Base-by-base conservation (phyloP, 2,329 filamentous ascomycete genomes). In the Alternaria viburni region DNA sequence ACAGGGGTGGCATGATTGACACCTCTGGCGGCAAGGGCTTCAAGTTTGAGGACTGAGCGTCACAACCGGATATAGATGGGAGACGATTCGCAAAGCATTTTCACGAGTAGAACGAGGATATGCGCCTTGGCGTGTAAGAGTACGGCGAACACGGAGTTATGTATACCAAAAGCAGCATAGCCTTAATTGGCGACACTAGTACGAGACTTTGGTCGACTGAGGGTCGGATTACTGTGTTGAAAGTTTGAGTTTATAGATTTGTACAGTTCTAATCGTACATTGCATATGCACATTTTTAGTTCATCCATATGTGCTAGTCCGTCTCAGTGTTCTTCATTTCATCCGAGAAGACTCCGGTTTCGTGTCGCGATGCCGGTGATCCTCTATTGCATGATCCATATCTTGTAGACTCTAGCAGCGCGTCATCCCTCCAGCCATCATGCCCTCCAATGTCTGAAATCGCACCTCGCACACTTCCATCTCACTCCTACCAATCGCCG, bases 1-100 rank as follows among this genome's bases (percentile, higher is more conserved):
- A 97, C 86, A 89, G 91, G 51, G 96, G 96, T 47, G 96, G 96
- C 7, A 82, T 87, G 56, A 97, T 99, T 74, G 94, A 99, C 78
- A 91, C 95, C 57, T 82, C 86, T 13, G 89, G 90, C 19, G 91
- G 91, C 68, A 94, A 95, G 82, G 91, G 92, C 62, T 91, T 97
- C 83, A 97, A 97, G 83, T 99, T 99, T 81, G 93, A 97, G 3
- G 92, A 97, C 74, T 97, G 68, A 65, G 25, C 52, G 7, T 50
- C 21, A 32, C 5, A 9, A 25, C 9, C 9, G 36, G n/a, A 41
- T 41, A 41, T 13, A 25, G 36, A 26, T 4, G 21, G 9, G 21
- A 23, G n/a, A 12, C 17, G 12, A 41, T 36, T 6, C 17, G 28
- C 43, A 32, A n/a, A 30, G 28, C 28, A 57, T 47, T 12, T 30